Conservation (phyloP, 202 grass and related monocot genomes). For the Carex arenaria region DNA sequence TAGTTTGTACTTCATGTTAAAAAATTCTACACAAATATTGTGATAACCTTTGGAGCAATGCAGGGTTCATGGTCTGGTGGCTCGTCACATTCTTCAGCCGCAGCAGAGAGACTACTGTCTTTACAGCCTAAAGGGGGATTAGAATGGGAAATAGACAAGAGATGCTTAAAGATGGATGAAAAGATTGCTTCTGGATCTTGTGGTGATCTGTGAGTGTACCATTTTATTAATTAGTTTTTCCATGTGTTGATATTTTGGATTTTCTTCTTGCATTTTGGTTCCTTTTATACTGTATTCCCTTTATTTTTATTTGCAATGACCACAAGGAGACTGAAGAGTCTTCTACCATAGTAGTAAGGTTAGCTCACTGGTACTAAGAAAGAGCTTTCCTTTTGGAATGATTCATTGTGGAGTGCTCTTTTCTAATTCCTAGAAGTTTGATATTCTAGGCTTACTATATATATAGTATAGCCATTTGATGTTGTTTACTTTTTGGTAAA, state of each 20-base stretch:
- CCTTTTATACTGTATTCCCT: not conserved
- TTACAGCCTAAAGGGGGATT: constrained; percentile 33
- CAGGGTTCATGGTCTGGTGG: constrained; percentile 82
- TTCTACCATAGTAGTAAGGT: not conserved
- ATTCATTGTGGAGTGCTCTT: not conserved
- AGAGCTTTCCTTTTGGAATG: not conserved
- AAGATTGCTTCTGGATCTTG: constrained; percentile 62
- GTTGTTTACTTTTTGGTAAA: constrained; percentile 27
- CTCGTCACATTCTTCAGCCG: constrained; percentile 52
- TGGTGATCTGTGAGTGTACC: constrained; percentile 56
- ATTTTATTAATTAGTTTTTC: not conserved
- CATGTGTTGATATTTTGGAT: not conserved
- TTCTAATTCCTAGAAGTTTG: not conserved
- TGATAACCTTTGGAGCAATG: constrained; percentile 21
- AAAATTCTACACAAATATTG: not conserved
- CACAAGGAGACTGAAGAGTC: not conserved
- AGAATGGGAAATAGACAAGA: constrained; percentile 57
- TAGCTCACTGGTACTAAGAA: not conserved
- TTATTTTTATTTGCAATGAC: not conserved
- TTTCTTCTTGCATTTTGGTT: not conserved
- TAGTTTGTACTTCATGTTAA: not conserved
- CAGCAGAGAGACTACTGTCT: constrained; percentile 35
- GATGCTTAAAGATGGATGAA: constrained; percentile 47
- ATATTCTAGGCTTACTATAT: not conserved
- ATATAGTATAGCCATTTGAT: constrained; percentile 17